Percentiles rank a stretch among this genome's conserved stretches.
Evolutionary conservation across 495 filamentous ascomycete species (phyloP).

Genomic region (Beverwykella pulmonaria): DNA sequence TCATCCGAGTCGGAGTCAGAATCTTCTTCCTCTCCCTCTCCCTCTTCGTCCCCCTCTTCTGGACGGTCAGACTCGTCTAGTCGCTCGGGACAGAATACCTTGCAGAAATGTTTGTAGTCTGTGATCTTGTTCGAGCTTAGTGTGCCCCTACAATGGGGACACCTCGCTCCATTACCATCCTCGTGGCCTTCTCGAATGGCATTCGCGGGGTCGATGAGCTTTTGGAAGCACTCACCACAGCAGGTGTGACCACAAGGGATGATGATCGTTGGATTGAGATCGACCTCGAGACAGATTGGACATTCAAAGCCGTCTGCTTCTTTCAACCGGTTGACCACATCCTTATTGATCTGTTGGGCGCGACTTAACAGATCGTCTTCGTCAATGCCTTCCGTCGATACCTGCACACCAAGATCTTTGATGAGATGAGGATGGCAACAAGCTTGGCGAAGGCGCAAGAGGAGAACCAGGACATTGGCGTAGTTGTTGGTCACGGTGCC

Average conservation of each 20-base stretch:
- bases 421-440: conserved; percentile 95
- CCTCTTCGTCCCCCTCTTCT: conserved; percentile 39
- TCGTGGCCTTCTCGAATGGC: conserved; percentile 62
- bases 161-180: conserved; percentile 59
- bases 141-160: conserved; percentile 72
- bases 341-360: conserved; percentile 61
- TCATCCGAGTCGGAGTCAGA: conserved; percentile 29
- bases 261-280: conserved; percentile 75
- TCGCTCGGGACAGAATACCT: conserved; percentile 64
- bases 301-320: conserved; percentile 61
- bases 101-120: conserved; percentile 71
- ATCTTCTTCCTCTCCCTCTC: conserved; percentile 39
- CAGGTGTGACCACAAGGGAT: conserved; percentile 84
- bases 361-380: conserved; percentile 63
- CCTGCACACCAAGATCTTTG: conserved; percentile 66
- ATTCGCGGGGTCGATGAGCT: conserved; percentile 64
- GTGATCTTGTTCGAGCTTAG: conserved; percentile 71
- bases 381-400: conserved; percentile 52
- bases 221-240: conserved; percentile 77
- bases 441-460: conserved; percentile 87
- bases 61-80: conserved; percentile 39
- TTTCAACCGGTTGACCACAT: conserved; percentile 71
- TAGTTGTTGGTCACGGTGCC: conserved; percentile 79
- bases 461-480: conserved; percentile 78
- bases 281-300: conserved; percentile 78